These are phyloP conservation scores for Halophytophthora batemanensis DNA, from an alignment of 352 stramenopile genomes.

Conservation along the genomic window DNA sequence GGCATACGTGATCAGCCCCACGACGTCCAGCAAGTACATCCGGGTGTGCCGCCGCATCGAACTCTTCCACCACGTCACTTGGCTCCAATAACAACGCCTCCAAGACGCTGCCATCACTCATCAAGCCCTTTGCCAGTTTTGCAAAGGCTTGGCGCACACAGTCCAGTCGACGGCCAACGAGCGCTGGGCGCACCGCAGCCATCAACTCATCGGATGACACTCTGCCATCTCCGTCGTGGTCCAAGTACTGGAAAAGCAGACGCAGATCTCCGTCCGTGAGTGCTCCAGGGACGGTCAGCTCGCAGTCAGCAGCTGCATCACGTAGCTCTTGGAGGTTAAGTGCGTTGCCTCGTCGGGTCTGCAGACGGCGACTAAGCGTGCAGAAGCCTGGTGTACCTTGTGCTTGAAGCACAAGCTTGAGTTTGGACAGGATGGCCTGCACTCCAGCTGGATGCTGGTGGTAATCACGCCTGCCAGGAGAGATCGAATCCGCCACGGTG, in stretches of 20 bases:
- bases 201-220: constrained; percentile 89
- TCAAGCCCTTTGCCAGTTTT: constrained; percentile 67
- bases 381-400: constrained; percentile 74
- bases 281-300: constrained; percentile 33
- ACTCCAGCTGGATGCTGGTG: constrained; percentile 44
- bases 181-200: constrained; percentile 63
- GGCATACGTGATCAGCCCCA: constrained; percentile 59
- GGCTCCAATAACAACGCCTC: constrained; percentile 71
- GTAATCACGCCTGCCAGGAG: constrained; percentile 19
- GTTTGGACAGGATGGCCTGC: constrained; percentile 49
- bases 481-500: constrained; percentile 7
- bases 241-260: constrained; percentile 81
- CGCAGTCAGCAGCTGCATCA: constrained; percentile 49
- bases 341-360: constrained; percentile 37
- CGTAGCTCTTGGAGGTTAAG: constrained; percentile 80
- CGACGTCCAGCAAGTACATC: constrained; percentile 75
- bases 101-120: constrained; percentile 4
- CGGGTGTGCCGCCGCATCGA: constrained; percentile 82
- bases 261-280: constrained; percentile 56
- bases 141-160: constrained; percentile 83
- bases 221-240: constrained; percentile 69
- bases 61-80: constrained; percentile 75
- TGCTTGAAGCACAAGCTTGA: constrained; percentile 48
- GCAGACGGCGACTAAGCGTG: constrained; percentile 49
- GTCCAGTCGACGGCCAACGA: constrained; percentile 61